These are phyloP conservation scores for Crucibulum laeve DNA, from an alignment of 768 basidiomycete genomes.

Conservation along the genomic window DNA sequence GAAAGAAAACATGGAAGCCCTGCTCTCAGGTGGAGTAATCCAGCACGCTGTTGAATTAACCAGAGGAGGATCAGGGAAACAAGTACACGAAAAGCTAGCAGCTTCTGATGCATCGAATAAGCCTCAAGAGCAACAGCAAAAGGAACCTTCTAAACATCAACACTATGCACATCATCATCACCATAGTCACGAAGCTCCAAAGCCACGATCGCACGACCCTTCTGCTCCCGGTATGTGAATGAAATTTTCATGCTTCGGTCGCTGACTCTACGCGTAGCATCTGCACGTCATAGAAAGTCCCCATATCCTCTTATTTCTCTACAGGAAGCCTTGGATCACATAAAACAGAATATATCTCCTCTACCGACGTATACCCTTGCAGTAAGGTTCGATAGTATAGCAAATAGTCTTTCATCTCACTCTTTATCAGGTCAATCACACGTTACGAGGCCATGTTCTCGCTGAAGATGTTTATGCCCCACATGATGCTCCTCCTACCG, in stretches of 20 bases:
- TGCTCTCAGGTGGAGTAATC: constrained; percentile 55
- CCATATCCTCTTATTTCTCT: constrained; percentile 72
- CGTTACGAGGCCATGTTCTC: constrained; percentile 64
- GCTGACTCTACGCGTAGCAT: constrained; percentile 37
- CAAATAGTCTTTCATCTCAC: neutral
- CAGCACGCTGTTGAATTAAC: constrained; percentile 72
- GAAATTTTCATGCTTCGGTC: neutral
- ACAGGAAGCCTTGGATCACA: constrained; percentile 54
- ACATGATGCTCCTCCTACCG: constrained; percentile 55
- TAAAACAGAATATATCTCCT: constrained; percentile 44
- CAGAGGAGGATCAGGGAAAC: constrained; percentile 59
- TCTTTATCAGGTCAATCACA: constrained; percentile 48
- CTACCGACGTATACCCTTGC: constrained; percentile 33
- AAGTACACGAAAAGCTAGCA: constrained; percentile 52
- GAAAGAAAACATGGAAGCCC: constrained; percentile 64
- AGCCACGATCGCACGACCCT: constrained; percentile 68
- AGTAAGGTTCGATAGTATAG: constrained; percentile 24
- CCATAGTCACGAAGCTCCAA: constrained; percentile 39
- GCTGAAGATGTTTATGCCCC: constrained; percentile 72
- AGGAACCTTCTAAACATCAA: constrained; percentile 18
- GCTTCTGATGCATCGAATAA: no score
- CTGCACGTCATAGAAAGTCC: constrained; percentile 69
- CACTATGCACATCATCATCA: constrained; percentile 26
- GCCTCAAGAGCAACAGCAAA: constrained; percentile 14
- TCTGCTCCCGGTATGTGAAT: constrained; percentile 55